Evolutionary conservation across 495 filamentous ascomycete genomes (phyloP).

Genomic region (Neurospora sp.): DNA sequence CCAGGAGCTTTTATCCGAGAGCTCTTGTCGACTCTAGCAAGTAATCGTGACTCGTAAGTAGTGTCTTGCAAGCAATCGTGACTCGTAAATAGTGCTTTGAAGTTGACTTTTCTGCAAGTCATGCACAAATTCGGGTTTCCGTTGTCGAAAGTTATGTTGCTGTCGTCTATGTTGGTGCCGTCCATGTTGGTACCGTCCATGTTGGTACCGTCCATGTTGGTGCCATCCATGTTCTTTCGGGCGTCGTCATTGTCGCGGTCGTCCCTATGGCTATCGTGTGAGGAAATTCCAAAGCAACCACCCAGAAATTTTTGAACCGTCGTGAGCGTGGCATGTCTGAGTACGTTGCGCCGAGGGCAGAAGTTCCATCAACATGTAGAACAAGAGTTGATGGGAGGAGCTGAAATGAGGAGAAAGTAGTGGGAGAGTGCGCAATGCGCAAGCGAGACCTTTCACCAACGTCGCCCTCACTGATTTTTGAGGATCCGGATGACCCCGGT

Average conservation of each 20-base stretch:
- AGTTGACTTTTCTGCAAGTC: background rate
- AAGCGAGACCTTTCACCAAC: background rate
- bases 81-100: background rate
- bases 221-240: background rate
- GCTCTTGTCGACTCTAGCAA: background rate
- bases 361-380: background rate
- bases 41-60: background rate
- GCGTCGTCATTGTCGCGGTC: background rate
- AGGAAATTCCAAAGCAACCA: background rate
- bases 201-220: too few relatives aligned
- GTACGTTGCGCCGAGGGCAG: background rate
- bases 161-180: too few relatives aligned
- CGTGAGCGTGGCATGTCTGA: background rate
- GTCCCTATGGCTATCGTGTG: background rate
- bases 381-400: background rate
- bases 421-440: background rate
- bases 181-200: too few relatives aligned
- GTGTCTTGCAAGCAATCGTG: background rate
- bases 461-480: background rate
- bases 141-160: background rate
- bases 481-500: background rate
- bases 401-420: background rate
- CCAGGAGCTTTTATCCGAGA: accelerated
- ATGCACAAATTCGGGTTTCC: background rate
- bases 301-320: background rate